Evolutionary conservation across 2,329 filamentous ascomycete species (phyloP).

Genomic region (Penicillium sp.): DNA sequence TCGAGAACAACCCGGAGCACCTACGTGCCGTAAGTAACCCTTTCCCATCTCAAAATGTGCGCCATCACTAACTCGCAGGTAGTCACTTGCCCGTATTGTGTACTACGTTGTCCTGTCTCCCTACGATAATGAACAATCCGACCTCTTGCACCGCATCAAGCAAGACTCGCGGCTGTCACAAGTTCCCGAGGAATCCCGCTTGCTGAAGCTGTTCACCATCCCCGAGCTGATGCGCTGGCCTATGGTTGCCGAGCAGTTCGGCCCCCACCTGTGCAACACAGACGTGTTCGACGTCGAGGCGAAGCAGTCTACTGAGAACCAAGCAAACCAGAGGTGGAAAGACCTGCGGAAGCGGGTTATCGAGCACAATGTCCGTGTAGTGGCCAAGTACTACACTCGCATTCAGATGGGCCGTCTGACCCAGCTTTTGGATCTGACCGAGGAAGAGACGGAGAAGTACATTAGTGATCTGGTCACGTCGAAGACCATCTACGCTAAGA

Average conservation of each 20-base stretch:
- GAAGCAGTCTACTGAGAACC: slow-evolving; percentile 68
- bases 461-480: slow-evolving; percentile 95
- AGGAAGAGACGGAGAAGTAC: slow-evolving; percentile 98
- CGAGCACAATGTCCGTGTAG: slow-evolving; percentile 96
- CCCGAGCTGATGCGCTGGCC: slow-evolving; percentile 99
- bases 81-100: slow-evolving; percentile 91
- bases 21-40: slow-evolving; percentile 69
- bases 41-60: neutral
- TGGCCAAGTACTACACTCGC: slow-evolving; percentile 98
- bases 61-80: slow-evolving; percentile 3
- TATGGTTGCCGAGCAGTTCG: slow-evolving; percentile 83
- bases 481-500: slow-evolving; percentile 97
- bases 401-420: slow-evolving; percentile 90
- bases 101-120: slow-evolving; percentile 96
- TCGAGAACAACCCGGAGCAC: slow-evolving; percentile 84
- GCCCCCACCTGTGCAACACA: slow-evolving; percentile 79
- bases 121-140: slow-evolving; percentile 97
- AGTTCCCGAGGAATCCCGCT: slow-evolving; percentile 75
- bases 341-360: slow-evolving; percentile 97
- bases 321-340: slow-evolving; percentile 83
- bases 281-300: slow-evolving; percentile 77
- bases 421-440: slow-evolving; percentile 82
- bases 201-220: slow-evolving; percentile 91
- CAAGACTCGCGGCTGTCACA: slow-evolving; percentile 77
- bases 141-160: slow-evolving; percentile 89